A percentile compares a stretch with the other conserved stretches of the same genome.
phyloP scores from a whole-genome alignment of 768 basidiomycete genomes.

The Leccinellum rugosiceps region DNA sequence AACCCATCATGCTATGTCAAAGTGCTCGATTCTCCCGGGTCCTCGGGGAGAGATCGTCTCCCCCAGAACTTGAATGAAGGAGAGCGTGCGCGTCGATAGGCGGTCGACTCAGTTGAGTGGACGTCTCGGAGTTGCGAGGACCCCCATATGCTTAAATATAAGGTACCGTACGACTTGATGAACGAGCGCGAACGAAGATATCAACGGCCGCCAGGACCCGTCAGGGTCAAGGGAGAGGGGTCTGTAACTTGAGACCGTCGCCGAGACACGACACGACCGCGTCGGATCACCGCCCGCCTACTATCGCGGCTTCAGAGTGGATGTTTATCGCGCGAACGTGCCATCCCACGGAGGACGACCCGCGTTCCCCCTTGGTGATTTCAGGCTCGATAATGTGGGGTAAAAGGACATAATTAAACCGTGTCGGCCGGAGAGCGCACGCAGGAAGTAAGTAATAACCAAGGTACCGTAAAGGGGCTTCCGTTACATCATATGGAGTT shows the following conservation, averaged over 20 bases:
- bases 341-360: neutral
- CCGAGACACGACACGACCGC: neutral
- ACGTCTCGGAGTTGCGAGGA: neutral
- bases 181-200: neutral
- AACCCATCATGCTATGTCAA: constrained; percentile 52
- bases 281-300: neutral
- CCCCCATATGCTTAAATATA: neutral
- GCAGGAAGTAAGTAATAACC: neutral
- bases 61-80: neutral
- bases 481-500: neutral
- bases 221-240: neutral
- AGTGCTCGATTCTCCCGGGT: constrained; percentile 44
- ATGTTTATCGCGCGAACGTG: too few relatives aligned
- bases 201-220: neutral
- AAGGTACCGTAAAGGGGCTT: neutral
- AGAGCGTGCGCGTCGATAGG: neutral
- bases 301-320: neutral
- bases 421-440: neutral
- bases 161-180: too few relatives aligned
- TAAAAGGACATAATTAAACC: neutral
- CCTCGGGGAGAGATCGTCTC: constrained; percentile 1
- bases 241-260: neutral
- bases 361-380: neutral
- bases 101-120: constrained; percentile 5
- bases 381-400: neutral